phyloP scores from a whole-genome alignment of 1,284 basidiomycete genomes.

The Pyrrhoderma noxium region DNA sequence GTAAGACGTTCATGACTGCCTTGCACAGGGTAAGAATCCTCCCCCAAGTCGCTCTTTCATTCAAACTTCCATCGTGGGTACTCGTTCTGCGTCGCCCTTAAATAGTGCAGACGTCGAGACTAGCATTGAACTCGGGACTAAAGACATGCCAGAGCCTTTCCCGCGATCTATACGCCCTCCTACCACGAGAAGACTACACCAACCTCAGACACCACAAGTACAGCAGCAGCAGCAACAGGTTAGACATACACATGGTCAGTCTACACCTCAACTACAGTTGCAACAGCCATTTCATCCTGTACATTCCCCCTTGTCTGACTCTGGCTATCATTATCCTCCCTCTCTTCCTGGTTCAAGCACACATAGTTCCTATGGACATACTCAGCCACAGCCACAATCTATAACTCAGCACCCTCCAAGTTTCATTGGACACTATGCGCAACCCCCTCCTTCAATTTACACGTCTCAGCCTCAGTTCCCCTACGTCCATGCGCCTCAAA shows the following conservation, averaged over 20 bases:
- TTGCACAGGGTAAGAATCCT: background rate
- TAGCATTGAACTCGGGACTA: background rate
- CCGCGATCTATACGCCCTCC: background rate
- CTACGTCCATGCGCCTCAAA: slow-evolving; percentile 26
- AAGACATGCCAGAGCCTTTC: slow-evolving; percentile 9
- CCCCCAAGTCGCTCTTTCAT: slow-evolving; percentile 3
- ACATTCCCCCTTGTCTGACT: slow-evolving; percentile 4
- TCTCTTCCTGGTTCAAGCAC: slow-evolving; percentile 2
- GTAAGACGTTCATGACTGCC: slow-evolving; percentile 11
- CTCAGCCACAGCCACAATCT: background rate
- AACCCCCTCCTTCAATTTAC: slow-evolving; percentile 35
- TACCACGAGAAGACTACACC: slow-evolving; percentile 2
- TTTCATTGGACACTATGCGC: slow-evolving; percentile 41
- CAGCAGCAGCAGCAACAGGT: slow-evolving; percentile 4
- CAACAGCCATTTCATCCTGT: no score
- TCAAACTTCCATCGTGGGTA: background rate
- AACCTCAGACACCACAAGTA: background rate
- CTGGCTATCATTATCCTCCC: slow-evolving; percentile 4
- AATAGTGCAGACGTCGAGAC: no score
- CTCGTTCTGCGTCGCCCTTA: background rate
- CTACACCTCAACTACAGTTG: background rate
- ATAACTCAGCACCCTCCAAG: slow-evolving; percentile 30
- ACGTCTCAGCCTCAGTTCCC: slow-evolving; percentile 33
- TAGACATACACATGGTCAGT: slow-evolving; percentile 1
- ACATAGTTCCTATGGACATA: slow-evolving; percentile 1